Evolutionary conservation across 2,329 filamentous ascomycete genomes (phyloP), one percentile per base, ranked within the genome.

Genomic region (Anthostomella pinea): DNA sequence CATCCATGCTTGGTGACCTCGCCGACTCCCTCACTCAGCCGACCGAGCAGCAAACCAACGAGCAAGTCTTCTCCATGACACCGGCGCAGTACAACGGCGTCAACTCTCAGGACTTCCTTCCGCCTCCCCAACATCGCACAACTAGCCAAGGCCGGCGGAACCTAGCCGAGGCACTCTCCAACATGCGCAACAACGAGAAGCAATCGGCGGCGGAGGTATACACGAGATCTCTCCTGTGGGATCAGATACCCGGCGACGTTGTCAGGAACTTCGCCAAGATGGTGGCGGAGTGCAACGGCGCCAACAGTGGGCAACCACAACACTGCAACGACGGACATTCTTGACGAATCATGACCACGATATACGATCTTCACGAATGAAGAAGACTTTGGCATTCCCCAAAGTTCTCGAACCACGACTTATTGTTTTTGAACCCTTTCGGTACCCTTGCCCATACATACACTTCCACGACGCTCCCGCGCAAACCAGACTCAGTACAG

Each of bases 241-340:
- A 96, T 57, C 87, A 90, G 64, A 90, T 97, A 53, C 90, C 93
- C 10, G 77, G 81, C 52, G 89, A 97, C 48, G 89, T 97, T 31
- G 88, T 98, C 35, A 81, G 83, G 52, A 88, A 91, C 61, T 97
- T 97, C 70, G 87, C 86, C 55, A 86, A 87, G 65, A 89, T 95
- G 77, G 85, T 95, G 53, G 80, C 85, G 48, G 85, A 93, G 57
- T 83, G 77, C 65, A 83, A 74, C 64, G 69, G 65, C 49, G 60
- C 63, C 39, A 62, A 66, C 54, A 59, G 61, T 47, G 63, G 65
- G 51, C 63, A 58, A 40, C 45, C 66, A 53, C 62, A n/a, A n/a
- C n/a, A 64, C 61, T 62, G 64, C 62, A 62, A 65, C 56, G 64
- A 69, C 51, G 51, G 63, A 44, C 63, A 59, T 52, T 64, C 59